Percentiles rank a stretch among this genome's conserved stretches.
Evolutionary conservation across 306 rosid genomes (phyloP).

Genomic region (Datisca glomerata): DNA sequence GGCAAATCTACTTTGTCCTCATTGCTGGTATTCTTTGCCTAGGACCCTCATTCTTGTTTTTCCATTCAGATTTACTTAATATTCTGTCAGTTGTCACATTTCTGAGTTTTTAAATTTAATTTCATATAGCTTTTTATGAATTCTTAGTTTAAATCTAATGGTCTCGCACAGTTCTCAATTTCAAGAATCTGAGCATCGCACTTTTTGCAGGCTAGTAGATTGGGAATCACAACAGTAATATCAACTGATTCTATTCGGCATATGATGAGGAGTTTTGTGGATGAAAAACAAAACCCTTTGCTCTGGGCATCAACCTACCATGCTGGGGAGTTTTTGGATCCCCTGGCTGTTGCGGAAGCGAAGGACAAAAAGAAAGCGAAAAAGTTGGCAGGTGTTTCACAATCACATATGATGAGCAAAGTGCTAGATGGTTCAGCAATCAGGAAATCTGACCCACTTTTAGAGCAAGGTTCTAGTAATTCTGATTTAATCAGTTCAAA

Average conservation of each 20-base stretch:
- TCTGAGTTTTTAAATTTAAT: background rate
- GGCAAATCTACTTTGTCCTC: slow-evolving; percentile 97
- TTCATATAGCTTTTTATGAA: background rate
- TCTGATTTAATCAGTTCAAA: slow-evolving; percentile 54
- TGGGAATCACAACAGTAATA: slow-evolving; percentile 90
- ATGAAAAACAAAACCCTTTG: slow-evolving; percentile 85
- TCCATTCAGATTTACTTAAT: background rate
- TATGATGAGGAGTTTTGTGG: slow-evolving; percentile 97
- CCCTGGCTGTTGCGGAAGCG: slow-evolving; percentile 80
- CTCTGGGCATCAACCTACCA: slow-evolving; percentile 98
- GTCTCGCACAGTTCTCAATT: no score
- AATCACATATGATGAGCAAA: slow-evolving; percentile 40
- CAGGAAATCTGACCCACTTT: slow-evolving; percentile 28
- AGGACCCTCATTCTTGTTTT: slow-evolving; percentile 8
- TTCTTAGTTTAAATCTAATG: no score
- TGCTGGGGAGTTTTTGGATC: slow-evolving; percentile 96
- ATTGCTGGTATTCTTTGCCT: slow-evolving; percentile 60
- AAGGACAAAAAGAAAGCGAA: slow-evolving; percentile 66
- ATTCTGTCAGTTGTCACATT: background rate
- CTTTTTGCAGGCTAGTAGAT: slow-evolving; percentile 59
- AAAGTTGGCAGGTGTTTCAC: slow-evolving; percentile 54
- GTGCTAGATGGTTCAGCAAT: slow-evolving; percentile 21
- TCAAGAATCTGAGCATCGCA: slow-evolving; percentile 6
- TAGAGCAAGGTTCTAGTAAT: slow-evolving; percentile 23
- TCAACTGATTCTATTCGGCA: slow-evolving; percentile 94